Conservation (phyloP, 495 filamentous ascomycete genomes). For the Pyronema omphalodes region DNA sequence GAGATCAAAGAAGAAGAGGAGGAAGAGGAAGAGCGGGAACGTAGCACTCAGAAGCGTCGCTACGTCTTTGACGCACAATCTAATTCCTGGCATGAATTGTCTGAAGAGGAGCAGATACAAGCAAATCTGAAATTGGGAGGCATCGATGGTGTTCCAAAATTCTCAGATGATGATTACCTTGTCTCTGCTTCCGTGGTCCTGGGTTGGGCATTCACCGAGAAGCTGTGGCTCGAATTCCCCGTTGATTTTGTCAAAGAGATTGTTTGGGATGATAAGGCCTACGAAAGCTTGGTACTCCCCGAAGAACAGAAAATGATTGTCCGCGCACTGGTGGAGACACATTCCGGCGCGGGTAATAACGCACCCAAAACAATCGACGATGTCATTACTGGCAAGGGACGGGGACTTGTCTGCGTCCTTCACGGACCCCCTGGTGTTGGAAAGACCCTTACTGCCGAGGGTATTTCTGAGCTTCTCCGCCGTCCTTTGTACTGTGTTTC, state of each 20-base stretch:
- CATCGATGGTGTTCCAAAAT: slow-evolving; percentile 12
- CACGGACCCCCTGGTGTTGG: slow-evolving; percentile 68
- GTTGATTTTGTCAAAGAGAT: slow-evolving; percentile 51
- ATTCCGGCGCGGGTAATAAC: slow-evolving; percentile 22
- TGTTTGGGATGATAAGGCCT: slow-evolving; percentile 49
- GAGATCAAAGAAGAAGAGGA: slow-evolving; percentile 13
- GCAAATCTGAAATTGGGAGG: background rate
- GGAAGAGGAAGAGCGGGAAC: background rate
- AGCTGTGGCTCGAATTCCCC: slow-evolving; percentile 44
- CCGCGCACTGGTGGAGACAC: slow-evolving; percentile 48
- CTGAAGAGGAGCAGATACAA: background rate
- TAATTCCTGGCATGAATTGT: background rate
- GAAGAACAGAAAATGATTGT: slow-evolving; percentile 52
- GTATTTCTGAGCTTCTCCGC: slow-evolving; percentile 65
- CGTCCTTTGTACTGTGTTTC: slow-evolving; percentile 73
- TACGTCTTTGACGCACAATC: background rate
- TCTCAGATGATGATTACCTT: slow-evolving; percentile 29
- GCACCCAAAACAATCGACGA: slow-evolving; percentile 13
- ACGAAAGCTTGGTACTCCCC: slow-evolving; percentile 47
- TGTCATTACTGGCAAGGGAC: slow-evolving; percentile 38
- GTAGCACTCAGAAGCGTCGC: background rate
- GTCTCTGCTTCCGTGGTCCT: slow-evolving; percentile 27
- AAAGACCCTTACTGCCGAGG: slow-evolving; percentile 78
- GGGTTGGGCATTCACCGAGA: slow-evolving; percentile 30
- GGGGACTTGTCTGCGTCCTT: slow-evolving; percentile 39